A percentile compares a stretch with the other conserved stretches of the same genome.
Evolutionary conservation across 345 rosid species (phyloP).

Genomic region (Laguncularia racemosa): DNA sequence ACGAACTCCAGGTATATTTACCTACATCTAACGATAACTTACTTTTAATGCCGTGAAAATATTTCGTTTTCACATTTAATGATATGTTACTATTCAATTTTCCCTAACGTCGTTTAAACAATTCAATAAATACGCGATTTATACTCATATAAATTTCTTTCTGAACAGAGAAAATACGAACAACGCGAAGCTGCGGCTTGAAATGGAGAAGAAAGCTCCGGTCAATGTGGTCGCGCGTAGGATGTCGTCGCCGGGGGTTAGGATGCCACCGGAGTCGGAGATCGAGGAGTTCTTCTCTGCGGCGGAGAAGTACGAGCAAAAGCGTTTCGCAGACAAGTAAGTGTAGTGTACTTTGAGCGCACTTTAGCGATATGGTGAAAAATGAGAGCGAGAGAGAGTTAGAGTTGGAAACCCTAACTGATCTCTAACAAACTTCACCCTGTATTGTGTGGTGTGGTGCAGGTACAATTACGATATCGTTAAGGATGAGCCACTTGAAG

Average conservation of each 20-base stretch:
- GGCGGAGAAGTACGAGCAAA: conserved; percentile 45
- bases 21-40: neutral
- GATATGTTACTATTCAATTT: neutral
- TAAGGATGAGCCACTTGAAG: conserved; percentile 40
- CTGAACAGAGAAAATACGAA: conserved; percentile 13
- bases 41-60: neutral
- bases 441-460: neutral
- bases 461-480: conserved; percentile 49
- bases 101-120: neutral
- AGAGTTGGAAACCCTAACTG: conserved; percentile 17
- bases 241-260: conserved; percentile 4
- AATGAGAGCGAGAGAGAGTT: neutral
- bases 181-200: conserved; percentile 17
- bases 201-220: conserved; percentile 7
- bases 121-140: neutral
- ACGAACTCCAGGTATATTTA: conserved; percentile 16
- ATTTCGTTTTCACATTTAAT: conserved; percentile 2
- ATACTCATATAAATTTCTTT: conserved; percentile 24
- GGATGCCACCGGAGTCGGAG: conserved; percentile 29
- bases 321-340: conserved; percentile 44
- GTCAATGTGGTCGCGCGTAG: neutral
- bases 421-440: conserved; percentile 21
- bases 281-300: conserved; percentile 45
- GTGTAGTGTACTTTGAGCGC: conserved; percentile 1
- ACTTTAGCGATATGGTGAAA: no score